Evolutionary conservation across 1,139 yeast species (phyloP).

Genomic region (Pichia sp.): DNA sequence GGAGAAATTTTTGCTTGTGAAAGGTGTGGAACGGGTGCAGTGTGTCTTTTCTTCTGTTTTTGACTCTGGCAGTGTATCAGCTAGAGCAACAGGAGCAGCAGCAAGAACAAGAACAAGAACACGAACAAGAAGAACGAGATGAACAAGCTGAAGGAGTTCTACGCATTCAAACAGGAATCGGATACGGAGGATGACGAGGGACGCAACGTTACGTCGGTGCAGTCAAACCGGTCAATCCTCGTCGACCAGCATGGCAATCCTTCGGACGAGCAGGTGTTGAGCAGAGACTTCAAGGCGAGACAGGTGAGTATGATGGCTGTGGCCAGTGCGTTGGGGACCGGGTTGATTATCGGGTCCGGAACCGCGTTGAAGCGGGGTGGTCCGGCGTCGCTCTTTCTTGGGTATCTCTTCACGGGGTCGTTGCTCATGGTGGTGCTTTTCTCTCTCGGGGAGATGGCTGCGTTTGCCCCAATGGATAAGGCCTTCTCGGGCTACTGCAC

Average conservation of each 20-base stretch:
- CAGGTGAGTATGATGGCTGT: conserved; percentile 70
- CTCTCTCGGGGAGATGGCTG: conserved; percentile 48
- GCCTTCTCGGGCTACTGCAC: conserved; percentile 33
- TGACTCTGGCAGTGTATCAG: too few species aligned
- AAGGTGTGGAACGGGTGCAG: neutral
- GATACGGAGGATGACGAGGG: neutral
- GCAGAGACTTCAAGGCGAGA: conserved; percentile 8
- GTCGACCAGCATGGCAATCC: too few species aligned
- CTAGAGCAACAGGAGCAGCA: too few species aligned
- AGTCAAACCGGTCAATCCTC: too few species aligned
- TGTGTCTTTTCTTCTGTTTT: too few species aligned
- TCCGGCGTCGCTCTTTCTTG: conserved; percentile 42
- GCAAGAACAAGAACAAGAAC: too few species aligned
- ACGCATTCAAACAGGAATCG: neutral
- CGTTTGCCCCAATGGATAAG: conserved; percentile 60
- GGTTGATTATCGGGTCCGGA: neutral
- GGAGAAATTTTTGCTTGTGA: too few species aligned
- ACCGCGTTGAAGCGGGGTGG: conserved; percentile 22
- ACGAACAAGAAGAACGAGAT: neutral
- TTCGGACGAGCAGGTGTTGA: too few species aligned
- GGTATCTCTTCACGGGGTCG: conserved; percentile 43
- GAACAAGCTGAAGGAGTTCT: neutral
- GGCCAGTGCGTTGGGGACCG: conserved; percentile 72
- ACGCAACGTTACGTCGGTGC: too few species aligned
- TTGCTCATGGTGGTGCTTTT: conserved; percentile 46